A percentile compares a stretch with the other conserved stretches of the same genome.
phyloP scores from a whole-genome alignment of 2,329 filamentous ascomycete genomes.

The Macrophomina phaseolina region DNA sequence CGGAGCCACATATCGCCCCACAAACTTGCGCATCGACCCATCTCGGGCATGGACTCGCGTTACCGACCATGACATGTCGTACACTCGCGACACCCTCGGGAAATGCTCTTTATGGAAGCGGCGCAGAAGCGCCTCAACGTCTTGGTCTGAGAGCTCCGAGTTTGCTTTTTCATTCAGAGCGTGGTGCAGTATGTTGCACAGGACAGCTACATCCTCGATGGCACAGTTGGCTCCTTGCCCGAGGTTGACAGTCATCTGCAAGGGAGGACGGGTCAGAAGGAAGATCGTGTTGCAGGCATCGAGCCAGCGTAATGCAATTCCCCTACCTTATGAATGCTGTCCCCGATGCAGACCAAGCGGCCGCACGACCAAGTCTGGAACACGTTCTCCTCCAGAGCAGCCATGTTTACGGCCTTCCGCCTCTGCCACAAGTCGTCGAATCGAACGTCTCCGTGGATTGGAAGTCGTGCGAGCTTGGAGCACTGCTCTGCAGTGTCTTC shows the following conservation, averaged over 20 bases:
- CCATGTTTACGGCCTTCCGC: constrained; percentile 32
- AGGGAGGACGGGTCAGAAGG: neutral
- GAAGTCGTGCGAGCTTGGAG: constrained; percentile 34
- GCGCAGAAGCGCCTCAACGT: neutral
- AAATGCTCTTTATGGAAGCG: neutral
- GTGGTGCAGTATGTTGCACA: neutral
- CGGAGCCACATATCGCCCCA: neutral
- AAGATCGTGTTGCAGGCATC: neutral
- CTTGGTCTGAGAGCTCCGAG: neutral
- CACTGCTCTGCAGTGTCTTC: constrained; percentile 40
- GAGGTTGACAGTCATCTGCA: neutral
- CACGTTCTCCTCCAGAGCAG: constrained; percentile 46
- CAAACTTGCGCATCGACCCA: neutral
- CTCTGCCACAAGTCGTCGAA: constrained; percentile 45
- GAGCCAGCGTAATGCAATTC: no score
- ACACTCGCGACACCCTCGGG: neutral
- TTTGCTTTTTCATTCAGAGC: neutral
- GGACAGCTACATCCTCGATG: neutral
- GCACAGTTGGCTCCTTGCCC: constrained; percentile 1
- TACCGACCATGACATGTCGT: neutral
- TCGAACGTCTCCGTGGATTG: constrained; percentile 36
- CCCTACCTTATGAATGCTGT: constrained; percentile 50
- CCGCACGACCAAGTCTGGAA: constrained; percentile 47
- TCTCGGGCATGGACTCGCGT: neutral
- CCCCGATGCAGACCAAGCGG: constrained; percentile 48